Base-by-base conservation (phyloP, 306 rosid genomes). In the Prinsepia uniflora region DNA sequence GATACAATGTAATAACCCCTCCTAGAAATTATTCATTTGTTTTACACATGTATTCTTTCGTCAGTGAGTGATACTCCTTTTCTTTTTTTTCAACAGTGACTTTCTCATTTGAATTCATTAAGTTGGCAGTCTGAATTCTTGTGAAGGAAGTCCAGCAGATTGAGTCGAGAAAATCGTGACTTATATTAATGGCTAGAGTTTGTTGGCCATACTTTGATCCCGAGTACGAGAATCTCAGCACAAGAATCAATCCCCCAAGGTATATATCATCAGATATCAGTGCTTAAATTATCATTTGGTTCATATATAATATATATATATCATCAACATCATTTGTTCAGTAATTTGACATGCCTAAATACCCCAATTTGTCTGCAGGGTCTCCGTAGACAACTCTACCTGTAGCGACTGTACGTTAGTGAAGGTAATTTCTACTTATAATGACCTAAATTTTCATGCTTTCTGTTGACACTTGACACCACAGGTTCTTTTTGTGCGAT, bases 121-220 rank as follows among this genome's bases (percentile, higher is more conserved):
- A 68, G 61, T 18, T 14, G n/a, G 52, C 14, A 54, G 68, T 67
- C 22, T 52, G 54, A 65, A 63, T 52, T 71, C 20, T 10, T n/a
- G 59, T 62, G 64, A 80, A 74, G 55, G 61, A 80, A 70, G 67
- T 69, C 45, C 42, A 50, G 47, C 24, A 3, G 46, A 67, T 79
- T 67, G 44, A 65, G 68, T 46, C 30, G 73, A 17, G 54, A 67
- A 79, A 74, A 24, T 66, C 49, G 30, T 43, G 63, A 60, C 49
- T 43, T 75, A 41, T 24, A 24, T 24, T 24, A 71, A 87, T 88
- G 96, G 87, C 84, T 61, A 81, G 63, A 74, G 92, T 88, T 78
- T 86, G 92, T 67, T 85, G 84, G 90, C 96, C 96, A 64, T 91
- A 90, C 78, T 88, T 91, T 82, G 96, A 91, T 85, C 97, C 96